Percentiles rank a stretch among this genome's conserved stretches.
phyloP scores from a whole-genome alignment of 768 basidiomycete genomes.

The Paxillus rubicundulus region DNA sequence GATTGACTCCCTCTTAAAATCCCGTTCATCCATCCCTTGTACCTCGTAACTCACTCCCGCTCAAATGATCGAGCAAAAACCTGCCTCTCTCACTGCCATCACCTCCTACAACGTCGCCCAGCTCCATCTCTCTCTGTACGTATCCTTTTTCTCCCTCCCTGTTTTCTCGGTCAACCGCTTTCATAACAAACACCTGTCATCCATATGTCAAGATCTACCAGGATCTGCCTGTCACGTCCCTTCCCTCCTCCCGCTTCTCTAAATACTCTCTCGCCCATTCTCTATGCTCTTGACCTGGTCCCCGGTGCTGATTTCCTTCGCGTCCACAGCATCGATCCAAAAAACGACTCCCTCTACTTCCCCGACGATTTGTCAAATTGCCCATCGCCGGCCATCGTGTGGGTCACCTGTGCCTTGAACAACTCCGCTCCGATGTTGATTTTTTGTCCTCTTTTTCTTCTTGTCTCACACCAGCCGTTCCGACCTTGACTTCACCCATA shows the following conservation, averaged over 20 bases:
- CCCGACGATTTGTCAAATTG: slow-evolving; percentile 47
- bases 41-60: background rate
- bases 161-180: slow-evolving; percentile 1
- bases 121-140: slow-evolving; percentile 60
- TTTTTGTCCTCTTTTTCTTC: slow-evolving; percentile 10
- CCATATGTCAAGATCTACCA: slow-evolving; percentile 29
- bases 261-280: slow-evolving; percentile 6
- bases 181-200: slow-evolving; percentile 20
- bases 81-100: slow-evolving; percentile 37
- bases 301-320: slow-evolving; percentile 12
- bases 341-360: slow-evolving; percentile 38
- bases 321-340: slow-evolving; percentile 38
- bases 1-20: slow-evolving; percentile 21
- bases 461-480: slow-evolving; percentile 34
- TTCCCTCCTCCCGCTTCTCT: slow-evolving; percentile 12
- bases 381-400: slow-evolving; percentile 48
- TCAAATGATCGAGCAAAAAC: slow-evolving; percentile 58
- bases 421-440: slow-evolving; percentile 15
- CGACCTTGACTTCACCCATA: slow-evolving; percentile 62
- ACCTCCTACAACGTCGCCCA: slow-evolving; percentile 63
- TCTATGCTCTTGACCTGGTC: background rate
- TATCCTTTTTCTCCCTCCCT: slow-evolving; percentile 3
- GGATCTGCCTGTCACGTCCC: slow-evolving; percentile 28
- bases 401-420: slow-evolving; percentile 23
- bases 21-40: slow-evolving; percentile 11